Base-by-base conservation (phyloP, 2,329 filamentous ascomycete genomes). In the Microcyclosporella mali region DNA sequence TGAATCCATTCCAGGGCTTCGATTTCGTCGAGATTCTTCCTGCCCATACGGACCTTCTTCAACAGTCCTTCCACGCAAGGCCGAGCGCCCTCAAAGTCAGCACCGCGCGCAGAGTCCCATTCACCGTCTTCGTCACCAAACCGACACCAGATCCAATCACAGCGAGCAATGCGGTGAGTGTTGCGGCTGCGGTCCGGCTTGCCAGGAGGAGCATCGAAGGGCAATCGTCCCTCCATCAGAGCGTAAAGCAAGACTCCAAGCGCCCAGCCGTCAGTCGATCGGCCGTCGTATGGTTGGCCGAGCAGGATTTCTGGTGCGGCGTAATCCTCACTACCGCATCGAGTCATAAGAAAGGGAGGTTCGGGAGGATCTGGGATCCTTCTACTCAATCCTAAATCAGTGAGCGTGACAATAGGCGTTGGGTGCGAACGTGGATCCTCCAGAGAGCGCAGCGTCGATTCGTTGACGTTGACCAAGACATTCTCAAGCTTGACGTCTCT, bases 401-500 rank as follows among this genome's bases (percentile, higher is more conserved):
- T 94, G 32, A 98, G 75, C 1, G 88, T 95, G 43, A 90, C 79
- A 40, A 97, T 77, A 2, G 90, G 85, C 58, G 88, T 78, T 8
- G 88, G 85, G 56, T 94, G 87, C 0, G 73, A 80, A 34, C 75
- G 71, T 74, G 88, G 94, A 57, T 90, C 77, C 27, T 76, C 70
- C 4, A 56, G 71, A 49, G 57, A 78, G 70, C 31, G 94, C 77
- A 59, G 85, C 78, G 19, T 77, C 62, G 45, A 33, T 3, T 78
- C 71, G 0, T 84, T 79, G 36, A 95, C 73, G 61, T 95, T 97
- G 57, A 97, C 84, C 21, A 98, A 81, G 32, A 95, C 87, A 64
- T 97, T 98, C 73, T 98, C 92, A 46, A 98, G 81, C 69, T 98
- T 98, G 66, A 98, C 94, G 65, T 98, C 92, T 47, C 92, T 81